Evolutionary conservation across 1,284 basidiomycete species (phyloP).

Genomic region (Chondrostereum purpureum): DNA sequence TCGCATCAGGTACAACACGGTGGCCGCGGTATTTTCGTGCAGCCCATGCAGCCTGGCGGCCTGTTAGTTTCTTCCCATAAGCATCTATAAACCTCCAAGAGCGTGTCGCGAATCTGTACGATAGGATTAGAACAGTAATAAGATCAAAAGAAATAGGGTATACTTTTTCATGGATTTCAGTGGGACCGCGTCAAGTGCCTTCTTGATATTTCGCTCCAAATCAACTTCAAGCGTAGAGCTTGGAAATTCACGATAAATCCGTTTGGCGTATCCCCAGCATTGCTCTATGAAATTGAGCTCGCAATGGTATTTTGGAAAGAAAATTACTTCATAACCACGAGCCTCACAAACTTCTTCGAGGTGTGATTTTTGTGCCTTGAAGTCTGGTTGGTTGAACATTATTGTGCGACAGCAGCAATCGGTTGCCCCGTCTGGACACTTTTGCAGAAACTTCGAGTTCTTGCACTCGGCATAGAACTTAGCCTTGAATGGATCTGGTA

Average conservation of each 20-base stretch:
- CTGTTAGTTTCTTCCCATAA: constrained; percentile 16
- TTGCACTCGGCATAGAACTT: too few relatives aligned
- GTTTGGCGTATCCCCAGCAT: constrained; percentile 20
- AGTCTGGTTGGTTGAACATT: constrained; percentile 20
- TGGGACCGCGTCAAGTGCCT: constrained; percentile 13
- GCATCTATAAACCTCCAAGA: constrained; percentile 15
- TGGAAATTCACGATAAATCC: constrained; percentile 14
- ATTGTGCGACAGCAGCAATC: constrained; percentile 17
- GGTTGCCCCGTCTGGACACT: constrained; percentile 8
- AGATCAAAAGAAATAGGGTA: constrained; percentile 5
- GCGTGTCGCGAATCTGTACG: constrained; percentile 9
- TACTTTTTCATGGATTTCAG: constrained; percentile 16
- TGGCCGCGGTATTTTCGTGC: constrained; percentile 17
- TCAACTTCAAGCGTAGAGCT: constrained; percentile 17
- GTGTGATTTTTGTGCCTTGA: constrained; percentile 14
- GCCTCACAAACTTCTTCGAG: constrained; percentile 13
- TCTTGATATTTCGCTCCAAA: constrained; percentile 15
- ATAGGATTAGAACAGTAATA: background rate
- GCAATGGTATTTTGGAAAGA: constrained; percentile 19
- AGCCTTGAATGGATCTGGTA: constrained; percentile 2
- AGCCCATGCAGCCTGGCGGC: constrained; percentile 18
- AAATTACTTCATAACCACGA: constrained; percentile 9
- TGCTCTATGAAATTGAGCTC: constrained; percentile 25
- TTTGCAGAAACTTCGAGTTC: constrained; percentile 15
- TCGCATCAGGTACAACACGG: constrained; percentile 11